Evolutionary conservation across 495 filamentous ascomycete species (phyloP), one percentile per base, ranked within the genome.

Genomic region (Neurospora tetrasperma): DNA sequence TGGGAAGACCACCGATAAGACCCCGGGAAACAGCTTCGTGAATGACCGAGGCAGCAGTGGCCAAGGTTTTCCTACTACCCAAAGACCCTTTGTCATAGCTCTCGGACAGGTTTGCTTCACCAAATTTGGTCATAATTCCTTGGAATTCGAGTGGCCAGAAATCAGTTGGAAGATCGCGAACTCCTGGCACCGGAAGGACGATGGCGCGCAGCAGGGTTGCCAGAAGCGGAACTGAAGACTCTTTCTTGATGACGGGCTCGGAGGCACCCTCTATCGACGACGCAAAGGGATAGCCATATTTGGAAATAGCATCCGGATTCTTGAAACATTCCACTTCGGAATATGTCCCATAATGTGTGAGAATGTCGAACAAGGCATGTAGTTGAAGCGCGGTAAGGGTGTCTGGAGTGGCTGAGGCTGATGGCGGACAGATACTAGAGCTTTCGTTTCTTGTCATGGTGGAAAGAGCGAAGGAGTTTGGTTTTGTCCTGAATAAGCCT

Each of bases 71-170:
- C 69, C 89, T 84, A 73, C 86, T 85, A 14, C 90, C 89, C 42
- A 92, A 75, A 8, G 84, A 82, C 7, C 89, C 89, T 77, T 91
- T 91, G 76, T 92, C 90, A 75, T 90, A 92, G 77, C 89, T 91
- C 75, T 91, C 89, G 39, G 87, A 90, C 39, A 91, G 81, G 39
- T 89, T 85, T 20, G 86, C 88, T 18, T 87, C 83, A 4, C 80
- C 85, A n/a, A 91, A 79, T 54, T 86, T 84, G 38, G 79, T 80
- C 72, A 84, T 76, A 20, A 90, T 78, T 42, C 83, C 82, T 72
- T 84, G 81, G 44, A 86, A 80, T 31, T 83, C 77, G 11, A 79
- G 78, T 48, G 82, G 79, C 90, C 90, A 92, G 74, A 91, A 91
- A 10, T 86, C 85, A 0, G 77, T 44, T 3, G 85, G 81, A 1